phyloP scores from a whole-genome alignment of 495 filamentous ascomycete genomes.

The Cercophora scortea region DNA sequence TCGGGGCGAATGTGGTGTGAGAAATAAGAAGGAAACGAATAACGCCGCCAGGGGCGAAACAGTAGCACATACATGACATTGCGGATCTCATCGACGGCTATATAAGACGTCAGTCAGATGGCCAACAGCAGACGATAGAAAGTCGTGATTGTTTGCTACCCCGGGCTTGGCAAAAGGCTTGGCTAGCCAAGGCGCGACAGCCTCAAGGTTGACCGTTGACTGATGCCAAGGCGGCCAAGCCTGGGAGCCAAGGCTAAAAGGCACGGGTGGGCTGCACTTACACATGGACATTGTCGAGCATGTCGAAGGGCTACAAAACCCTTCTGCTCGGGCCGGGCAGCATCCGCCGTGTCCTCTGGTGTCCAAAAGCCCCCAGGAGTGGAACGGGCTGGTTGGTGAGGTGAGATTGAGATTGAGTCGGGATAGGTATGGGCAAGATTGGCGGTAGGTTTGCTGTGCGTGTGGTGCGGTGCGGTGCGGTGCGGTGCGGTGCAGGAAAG shows the following conservation, averaged over 20 bases:
- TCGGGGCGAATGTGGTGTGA: not conserved
- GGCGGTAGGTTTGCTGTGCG: too few species aligned
- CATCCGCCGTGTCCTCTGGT: conserved; percentile 4
- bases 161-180: conserved; percentile 29
- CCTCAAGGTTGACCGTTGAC: conserved; percentile 4
- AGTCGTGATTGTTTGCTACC: not conserved
- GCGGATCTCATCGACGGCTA: conserved; percentile 30
- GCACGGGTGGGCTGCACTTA: conserved; percentile 7
- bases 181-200: conserved; percentile 23
- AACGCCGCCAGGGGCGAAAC: not conserved
- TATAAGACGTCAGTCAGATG: conserved; percentile 20
- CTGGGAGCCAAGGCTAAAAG: not conserved
- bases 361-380: not conserved
- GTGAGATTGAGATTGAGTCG: not conserved
- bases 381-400: not conserved
- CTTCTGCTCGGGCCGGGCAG: conserved; percentile 1
- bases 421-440: not conserved
- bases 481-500: conserved; percentile 2
- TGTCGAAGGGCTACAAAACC: conserved; percentile 11
- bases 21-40: not conserved
- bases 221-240: not conserved
- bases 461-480: not conserved
- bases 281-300: conserved; percentile 23
- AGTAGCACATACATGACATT: conserved; percentile 28
- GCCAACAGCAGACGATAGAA: conserved; percentile 4